Percentiles rank a stretch among this genome's conserved stretches.
phyloP scores from a whole-genome alignment of 176 grass and related monocot species.

The Oryza meyeriana region DNA sequence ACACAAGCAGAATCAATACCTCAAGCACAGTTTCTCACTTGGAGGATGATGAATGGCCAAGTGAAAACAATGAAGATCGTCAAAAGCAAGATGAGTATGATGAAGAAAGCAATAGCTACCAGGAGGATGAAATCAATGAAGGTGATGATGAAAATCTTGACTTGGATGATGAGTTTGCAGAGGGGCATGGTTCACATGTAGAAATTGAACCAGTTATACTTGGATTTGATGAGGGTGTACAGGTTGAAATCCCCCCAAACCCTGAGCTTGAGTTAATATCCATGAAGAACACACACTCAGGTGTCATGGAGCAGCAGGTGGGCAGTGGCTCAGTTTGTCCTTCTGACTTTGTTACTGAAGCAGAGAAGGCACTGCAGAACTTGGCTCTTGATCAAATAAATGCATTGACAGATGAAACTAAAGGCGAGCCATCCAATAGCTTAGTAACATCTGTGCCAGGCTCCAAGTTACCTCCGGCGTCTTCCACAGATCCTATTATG shows the following conservation, averaged over 20 bases:
- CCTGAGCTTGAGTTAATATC: constrained; percentile 57
- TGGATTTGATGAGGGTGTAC: constrained; percentile 91
- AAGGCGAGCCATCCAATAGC: constrained; percentile 35
- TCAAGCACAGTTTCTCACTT: constrained; percentile 54
- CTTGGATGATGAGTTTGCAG: constrained; percentile 55
- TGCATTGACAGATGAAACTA: constrained; percentile 30
- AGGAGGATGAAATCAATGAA: constrained; percentile 64
- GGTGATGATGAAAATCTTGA: constrained; percentile 62
- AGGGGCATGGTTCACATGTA: constrained; percentile 35
- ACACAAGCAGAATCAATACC: constrained; percentile 41
- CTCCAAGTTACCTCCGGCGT: constrained; percentile 46
- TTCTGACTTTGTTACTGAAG: constrained; percentile 46
- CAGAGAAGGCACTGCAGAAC: constrained; percentile 56
- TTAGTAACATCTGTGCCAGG: constrained; percentile 38
- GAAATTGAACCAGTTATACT: constrained; percentile 81
- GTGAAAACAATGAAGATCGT: constrained; percentile 57
- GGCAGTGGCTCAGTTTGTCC: constrained; percentile 35
- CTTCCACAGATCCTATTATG: constrained; percentile 38
- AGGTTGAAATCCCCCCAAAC: constrained; percentile 74
- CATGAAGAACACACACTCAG: constrained; percentile 43
- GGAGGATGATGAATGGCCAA: constrained; percentile 74
- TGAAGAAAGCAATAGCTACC: constrained; percentile 59
- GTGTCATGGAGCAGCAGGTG: constrained; percentile 39
- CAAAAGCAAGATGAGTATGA: constrained; percentile 62
- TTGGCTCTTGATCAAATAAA: constrained; percentile 61